Percentiles rank a stretch among this genome's conserved stretches.
Evolutionary conservation across 2,329 filamentous ascomycete genomes (phyloP).

Genomic region (Clarireedia paspali): DNA sequence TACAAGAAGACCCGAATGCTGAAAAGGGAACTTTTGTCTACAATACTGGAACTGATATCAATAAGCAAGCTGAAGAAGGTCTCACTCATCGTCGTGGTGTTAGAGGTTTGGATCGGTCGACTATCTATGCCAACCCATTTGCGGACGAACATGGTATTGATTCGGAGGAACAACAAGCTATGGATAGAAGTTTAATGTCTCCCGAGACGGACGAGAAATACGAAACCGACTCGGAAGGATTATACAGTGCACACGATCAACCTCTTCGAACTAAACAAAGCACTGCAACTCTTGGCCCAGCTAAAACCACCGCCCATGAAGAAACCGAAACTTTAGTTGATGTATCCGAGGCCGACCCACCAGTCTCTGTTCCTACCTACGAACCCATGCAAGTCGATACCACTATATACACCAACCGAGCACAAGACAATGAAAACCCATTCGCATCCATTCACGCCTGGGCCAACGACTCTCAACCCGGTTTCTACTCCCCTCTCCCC

Average conservation of each 20-base stretch:
- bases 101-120: slow-evolving; percentile 36
- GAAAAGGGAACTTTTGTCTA: slow-evolving; percentile 50
- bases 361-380: slow-evolving; percentile 20
- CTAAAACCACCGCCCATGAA: neutral
- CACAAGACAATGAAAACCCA: slow-evolving; percentile 41
- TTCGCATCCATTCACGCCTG: slow-evolving; percentile 58
- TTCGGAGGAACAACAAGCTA: slow-evolving; percentile 35
- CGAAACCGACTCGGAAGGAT: slow-evolving; percentile 48
- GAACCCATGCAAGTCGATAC: slow-evolving; percentile 15
- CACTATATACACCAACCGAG: slow-evolving; percentile 40
- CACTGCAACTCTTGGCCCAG: slow-evolving; percentile 17
- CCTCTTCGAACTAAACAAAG: slow-evolving; percentile 11
- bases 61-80: slow-evolving; percentile 33
- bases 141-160: slow-evolving; percentile 32
- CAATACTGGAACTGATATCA: slow-evolving; percentile 45
- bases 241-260: slow-evolving; percentile 21
- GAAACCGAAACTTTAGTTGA: slow-evolving; percentile 24
- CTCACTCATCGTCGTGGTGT: slow-evolving; percentile 37
- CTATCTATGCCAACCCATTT: slow-evolving; percentile 51
- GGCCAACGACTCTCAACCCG: slow-evolving; percentile 39
- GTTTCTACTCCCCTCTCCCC: slow-evolving; percentile 55
- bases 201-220: slow-evolving; percentile 33
- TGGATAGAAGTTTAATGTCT: slow-evolving; percentile 29
- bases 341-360: slow-evolving; percentile 23
- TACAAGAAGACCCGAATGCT: slow-evolving; percentile 42